Percentiles rank a stretch among this genome's conserved stretches.
Evolutionary conservation across 371 early-diverging fungal genomes (phyloP).

Genomic region (Circinella umbellata): DNA sequence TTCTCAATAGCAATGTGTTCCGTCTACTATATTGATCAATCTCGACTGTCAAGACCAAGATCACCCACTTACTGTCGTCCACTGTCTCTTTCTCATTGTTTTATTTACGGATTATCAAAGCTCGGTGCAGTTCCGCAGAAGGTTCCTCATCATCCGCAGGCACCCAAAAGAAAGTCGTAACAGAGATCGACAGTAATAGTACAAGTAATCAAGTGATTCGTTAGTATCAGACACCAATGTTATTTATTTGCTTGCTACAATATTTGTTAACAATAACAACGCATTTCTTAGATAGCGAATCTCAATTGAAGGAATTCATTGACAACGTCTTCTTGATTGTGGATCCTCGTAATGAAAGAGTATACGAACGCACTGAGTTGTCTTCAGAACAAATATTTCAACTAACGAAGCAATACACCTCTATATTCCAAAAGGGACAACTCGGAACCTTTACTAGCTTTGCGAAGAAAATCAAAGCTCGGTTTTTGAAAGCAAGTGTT

Average conservation of each 20-base stretch:
- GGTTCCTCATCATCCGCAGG: not conserved
- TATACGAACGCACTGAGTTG: not conserved
- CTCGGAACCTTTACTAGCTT: not conserved
- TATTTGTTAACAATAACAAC: not conserved
- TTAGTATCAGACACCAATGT: not conserved
- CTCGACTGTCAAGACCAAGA: no score
- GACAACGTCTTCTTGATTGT: not conserved
- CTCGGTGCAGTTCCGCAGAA: no score
- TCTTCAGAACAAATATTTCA: not conserved
- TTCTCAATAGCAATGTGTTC: no score
- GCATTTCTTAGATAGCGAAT: constrained; percentile 2
- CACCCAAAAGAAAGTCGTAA: not conserved
- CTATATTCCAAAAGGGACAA: not conserved
- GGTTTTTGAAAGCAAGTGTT: no score
- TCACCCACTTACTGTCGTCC: no score
- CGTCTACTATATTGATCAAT: no score
- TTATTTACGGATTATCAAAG: no score
- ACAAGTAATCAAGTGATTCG: not conserved
- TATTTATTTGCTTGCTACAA: not conserved
- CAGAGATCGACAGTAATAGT: no score
- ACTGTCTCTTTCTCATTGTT: no score
- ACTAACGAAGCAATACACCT: not conserved
- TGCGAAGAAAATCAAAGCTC: no score
- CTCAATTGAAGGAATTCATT: constrained; percentile 1
- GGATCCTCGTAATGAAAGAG: not conserved